These are phyloP conservation scores for Alternaria consortialis DNA, from an alignment of 2,329 filamentous ascomycete species.

Conservation along the genomic window DNA sequence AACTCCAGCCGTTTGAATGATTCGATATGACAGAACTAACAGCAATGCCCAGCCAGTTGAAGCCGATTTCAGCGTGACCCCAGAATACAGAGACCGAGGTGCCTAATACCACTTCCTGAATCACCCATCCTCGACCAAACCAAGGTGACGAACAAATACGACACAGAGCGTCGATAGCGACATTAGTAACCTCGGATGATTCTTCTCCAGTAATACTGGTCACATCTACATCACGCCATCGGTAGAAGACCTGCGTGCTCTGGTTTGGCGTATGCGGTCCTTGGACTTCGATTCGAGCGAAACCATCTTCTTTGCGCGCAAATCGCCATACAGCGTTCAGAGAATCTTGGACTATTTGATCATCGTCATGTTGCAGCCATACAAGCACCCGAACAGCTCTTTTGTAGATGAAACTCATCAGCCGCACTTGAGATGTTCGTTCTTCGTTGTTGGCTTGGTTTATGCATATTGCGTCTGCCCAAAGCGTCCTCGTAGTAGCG, in stretches of 20 bases:
- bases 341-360: not conserved
- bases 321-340: not conserved
- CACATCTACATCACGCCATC: not conserved
- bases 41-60: not conserved
- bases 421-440: conserved; percentile 41
- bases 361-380: not conserved
- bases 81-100: not conserved
- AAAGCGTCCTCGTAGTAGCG: conserved; percentile 13
- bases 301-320: not conserved
- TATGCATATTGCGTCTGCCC: conserved; percentile 44
- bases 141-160: not conserved
- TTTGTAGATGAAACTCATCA: conserved; percentile 31
- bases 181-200: not conserved
- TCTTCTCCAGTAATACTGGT: not conserved
- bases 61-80: not conserved
- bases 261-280: no score
- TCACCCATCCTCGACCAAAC: not conserved
- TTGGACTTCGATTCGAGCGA: not conserved
- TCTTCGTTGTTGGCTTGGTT: conserved; percentile 45
- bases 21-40: not conserved
- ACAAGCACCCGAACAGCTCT: not conserved
- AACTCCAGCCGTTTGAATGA: not conserved
- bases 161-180: not conserved
- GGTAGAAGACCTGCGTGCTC: not conserved
- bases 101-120: not conserved